These are phyloP conservation scores for Fraxinus floribunda DNA, from an alignment of 305 asterid genomes.

Conservation along the genomic window DNA sequence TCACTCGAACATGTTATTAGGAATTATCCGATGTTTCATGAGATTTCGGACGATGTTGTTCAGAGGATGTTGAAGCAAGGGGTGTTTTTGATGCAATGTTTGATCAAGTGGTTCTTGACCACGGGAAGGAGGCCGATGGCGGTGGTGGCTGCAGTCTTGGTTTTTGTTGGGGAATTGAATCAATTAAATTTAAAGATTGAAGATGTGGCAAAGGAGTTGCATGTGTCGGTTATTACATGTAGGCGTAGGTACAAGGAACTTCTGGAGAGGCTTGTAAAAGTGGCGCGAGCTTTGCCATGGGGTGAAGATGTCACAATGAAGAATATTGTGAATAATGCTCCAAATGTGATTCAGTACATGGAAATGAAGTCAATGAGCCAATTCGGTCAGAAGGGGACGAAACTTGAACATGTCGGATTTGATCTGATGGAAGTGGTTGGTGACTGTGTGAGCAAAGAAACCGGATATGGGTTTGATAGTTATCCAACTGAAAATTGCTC, in stretches of 20 bases:
- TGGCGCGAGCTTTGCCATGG: slow-evolving; percentile 72
- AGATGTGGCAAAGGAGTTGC: slow-evolving; percentile 52
- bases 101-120: slow-evolving; percentile 80
- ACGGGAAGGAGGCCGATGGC: slow-evolving; percentile 80
- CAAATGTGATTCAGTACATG: slow-evolving; percentile 72
- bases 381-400: slow-evolving; percentile 19
- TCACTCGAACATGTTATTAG: slow-evolving; percentile 43
- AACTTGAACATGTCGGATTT: slow-evolving; percentile 30
- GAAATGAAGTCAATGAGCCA: slow-evolving; percentile 65
- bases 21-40: slow-evolving; percentile 35
- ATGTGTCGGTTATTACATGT: slow-evolving; percentile 54
- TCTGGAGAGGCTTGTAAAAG: slow-evolving; percentile 59
- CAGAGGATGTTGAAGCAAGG: slow-evolving; percentile 70
- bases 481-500: slow-evolving; percentile 25
- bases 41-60: slow-evolving; percentile 37
- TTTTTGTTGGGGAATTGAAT: slow-evolving; percentile 65
- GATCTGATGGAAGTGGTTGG: slow-evolving; percentile 53
- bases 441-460: slow-evolving; percentile 48
- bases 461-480: slow-evolving; percentile 27
- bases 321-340: slow-evolving; percentile 64
- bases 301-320: slow-evolving; percentile 67
- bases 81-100: slow-evolving; percentile 71
- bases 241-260: slow-evolving; percentile 67
- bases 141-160: slow-evolving; percentile 73
- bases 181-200: slow-evolving; percentile 46